Conservation (phyloP, 2,329 filamentous ascomycete species). For the Aureobasidium subglaciale region DNA sequence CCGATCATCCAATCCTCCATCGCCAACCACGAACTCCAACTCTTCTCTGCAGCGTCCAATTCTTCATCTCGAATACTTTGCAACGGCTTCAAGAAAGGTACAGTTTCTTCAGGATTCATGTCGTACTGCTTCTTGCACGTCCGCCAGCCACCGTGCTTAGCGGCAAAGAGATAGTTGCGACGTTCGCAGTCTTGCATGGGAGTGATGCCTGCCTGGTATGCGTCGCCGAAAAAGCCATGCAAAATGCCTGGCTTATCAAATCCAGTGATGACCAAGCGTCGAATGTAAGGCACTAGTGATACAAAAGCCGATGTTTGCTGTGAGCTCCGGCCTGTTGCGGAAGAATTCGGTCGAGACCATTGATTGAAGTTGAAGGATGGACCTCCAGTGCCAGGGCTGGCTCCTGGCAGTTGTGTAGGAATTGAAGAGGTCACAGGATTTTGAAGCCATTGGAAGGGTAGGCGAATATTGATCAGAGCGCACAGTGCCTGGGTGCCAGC, state of each 20-base stretch:
- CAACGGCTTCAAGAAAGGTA: slow-evolving; percentile 83
- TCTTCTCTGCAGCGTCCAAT: slow-evolving; percentile 71
- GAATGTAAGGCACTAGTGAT: slow-evolving; percentile 80
- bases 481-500: slow-evolving; percentile 78
- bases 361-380: slow-evolving; percentile 22
- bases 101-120: slow-evolving; percentile 63
- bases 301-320: slow-evolving; percentile 37
- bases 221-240: slow-evolving; percentile 93
- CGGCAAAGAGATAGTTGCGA: slow-evolving; percentile 89
- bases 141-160: slow-evolving; percentile 86
- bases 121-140: slow-evolving; percentile 88
- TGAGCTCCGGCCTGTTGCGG: slow-evolving; percentile 31
- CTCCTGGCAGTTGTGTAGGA: slow-evolving; percentile 16
- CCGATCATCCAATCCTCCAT: slow-evolving; percentile 99
- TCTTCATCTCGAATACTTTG: slow-evolving; percentile 69
- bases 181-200: slow-evolving; percentile 82
- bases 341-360: slow-evolving; percentile 32
- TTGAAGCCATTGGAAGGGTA: slow-evolving; percentile 69
- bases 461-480: slow-evolving; percentile 82
- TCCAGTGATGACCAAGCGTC: slow-evolving; percentile 82
- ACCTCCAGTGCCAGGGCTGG: slow-evolving; percentile 13
- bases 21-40: slow-evolving; percentile 90
- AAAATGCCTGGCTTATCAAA: slow-evolving; percentile 83
- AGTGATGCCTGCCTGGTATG: slow-evolving; percentile 75
- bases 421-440: slow-evolving; percentile 41